Conservation (phyloP, 1,284 basidiomycete genomes). For the Thecaphora thlaspeos region DNA sequence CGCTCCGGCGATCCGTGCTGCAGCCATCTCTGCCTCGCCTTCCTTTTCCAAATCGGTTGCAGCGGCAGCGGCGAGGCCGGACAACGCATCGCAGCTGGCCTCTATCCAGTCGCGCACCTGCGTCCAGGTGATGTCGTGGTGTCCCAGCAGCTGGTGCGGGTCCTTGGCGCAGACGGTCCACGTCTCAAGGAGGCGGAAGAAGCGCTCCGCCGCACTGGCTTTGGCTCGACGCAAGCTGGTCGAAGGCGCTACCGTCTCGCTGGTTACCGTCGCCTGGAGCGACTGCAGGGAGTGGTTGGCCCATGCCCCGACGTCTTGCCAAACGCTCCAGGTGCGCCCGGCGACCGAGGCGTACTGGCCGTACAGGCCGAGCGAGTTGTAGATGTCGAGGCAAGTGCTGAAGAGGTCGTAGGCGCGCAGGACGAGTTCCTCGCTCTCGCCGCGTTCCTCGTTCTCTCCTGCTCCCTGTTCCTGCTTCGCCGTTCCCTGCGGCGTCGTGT, state of each 20-base stretch:
- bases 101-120: slow-evolving; percentile 72
- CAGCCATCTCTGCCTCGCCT: background rate
- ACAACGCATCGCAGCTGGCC: background rate
- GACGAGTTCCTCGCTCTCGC: slow-evolving; percentile 56
- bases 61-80: background rate
- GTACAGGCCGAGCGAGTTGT: slow-evolving; percentile 70
- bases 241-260: background rate
- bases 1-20: background rate
- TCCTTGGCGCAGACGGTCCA: slow-evolving; percentile 84
- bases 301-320: slow-evolving; percentile 31
- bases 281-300: no score
- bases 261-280: no score
- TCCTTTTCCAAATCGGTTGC: no score
- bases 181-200: slow-evolving; percentile 64
- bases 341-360: slow-evolving; percentile 71
- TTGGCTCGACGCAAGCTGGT: background rate
- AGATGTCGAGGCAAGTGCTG: slow-evolving; percentile 64
- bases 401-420: slow-evolving; percentile 41
- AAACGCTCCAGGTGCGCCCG: slow-evolving; percentile 54
- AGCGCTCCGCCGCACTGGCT: slow-evolving; percentile 16
- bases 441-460: background rate
- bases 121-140: slow-evolving; percentile 86
- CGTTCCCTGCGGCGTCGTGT: no score
- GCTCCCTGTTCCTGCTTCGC: no score
- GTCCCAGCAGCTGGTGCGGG: slow-evolving; percentile 80